A percentile compares a stretch with the other conserved stretches of the same genome.
Evolutionary conservation across 179 eudicot genomes (phyloP).

Genomic region (Pouteria campechiana): DNA sequence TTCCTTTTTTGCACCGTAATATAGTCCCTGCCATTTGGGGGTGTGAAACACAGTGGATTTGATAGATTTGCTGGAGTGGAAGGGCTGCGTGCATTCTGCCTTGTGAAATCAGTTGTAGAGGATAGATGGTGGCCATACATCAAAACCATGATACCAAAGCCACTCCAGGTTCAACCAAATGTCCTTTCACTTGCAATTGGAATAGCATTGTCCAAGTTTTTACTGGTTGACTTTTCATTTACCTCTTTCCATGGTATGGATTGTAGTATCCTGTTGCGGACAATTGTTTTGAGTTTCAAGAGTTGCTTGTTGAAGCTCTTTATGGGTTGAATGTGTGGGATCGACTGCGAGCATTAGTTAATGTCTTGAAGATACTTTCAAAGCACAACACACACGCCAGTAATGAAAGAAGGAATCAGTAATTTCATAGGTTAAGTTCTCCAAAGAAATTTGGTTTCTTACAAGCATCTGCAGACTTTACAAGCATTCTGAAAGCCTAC

Average conservation of each 20-base stretch:
- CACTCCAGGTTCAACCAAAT: conserved; percentile 57
- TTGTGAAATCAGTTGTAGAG: conserved; percentile 84
- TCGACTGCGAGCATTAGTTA: conserved; percentile 71
- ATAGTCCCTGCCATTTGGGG: conserved; percentile 98
- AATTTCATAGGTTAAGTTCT: no score
- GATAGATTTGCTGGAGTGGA: conserved; percentile 98
- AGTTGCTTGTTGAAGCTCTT: conserved; percentile 77
- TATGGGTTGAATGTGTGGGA: conserved; percentile 89
- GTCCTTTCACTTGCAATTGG: background rate
- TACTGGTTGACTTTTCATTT: no score
- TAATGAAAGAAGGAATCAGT: conserved; percentile 29
- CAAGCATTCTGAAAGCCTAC: no score
- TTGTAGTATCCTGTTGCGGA: conserved; percentile 87
- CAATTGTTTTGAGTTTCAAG: conserved; percentile 76
- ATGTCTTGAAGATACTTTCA: conserved; percentile 55
- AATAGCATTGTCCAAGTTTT: no score
- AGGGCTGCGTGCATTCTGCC: conserved; percentile 95
- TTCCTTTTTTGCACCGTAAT: no score
- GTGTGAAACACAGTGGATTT: conserved; percentile 93
- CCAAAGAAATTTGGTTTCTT: no score
- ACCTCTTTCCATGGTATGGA: no score
- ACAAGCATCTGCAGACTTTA: no score
- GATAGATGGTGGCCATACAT: conserved; percentile 96
- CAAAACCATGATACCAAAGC: conserved; percentile 91
- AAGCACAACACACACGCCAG: conserved; percentile 36